Conservation (phyloP, 1,139 yeast genomes). For the Fermentozyma sake region DNA sequence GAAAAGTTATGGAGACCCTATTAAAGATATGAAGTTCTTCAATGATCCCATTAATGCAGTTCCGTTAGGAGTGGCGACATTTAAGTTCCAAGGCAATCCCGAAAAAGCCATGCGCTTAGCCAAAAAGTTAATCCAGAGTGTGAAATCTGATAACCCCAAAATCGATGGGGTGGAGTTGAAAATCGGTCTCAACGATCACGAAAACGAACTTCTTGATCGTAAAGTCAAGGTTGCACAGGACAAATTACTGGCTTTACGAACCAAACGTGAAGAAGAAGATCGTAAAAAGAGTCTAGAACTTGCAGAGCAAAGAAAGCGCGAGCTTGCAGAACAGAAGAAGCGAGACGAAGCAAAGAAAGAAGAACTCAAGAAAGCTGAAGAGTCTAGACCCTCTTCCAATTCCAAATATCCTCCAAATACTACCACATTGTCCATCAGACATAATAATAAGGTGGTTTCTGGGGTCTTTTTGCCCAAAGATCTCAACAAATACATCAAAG, state of each 20-base stretch:
- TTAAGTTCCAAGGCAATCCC: conserved; percentile 57
- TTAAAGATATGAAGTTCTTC: conserved; percentile 51
- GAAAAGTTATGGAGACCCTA: conserved; percentile 54
- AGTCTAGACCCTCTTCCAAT: conserved; percentile 2
- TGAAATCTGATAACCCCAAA: conserved; percentile 26
- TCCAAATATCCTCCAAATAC: conserved; percentile 25
- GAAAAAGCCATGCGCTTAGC: conserved; percentile 51
- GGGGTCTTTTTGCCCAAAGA: conserved; percentile 44
- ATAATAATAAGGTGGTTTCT: conserved; percentile 26
- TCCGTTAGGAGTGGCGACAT: conserved; percentile 69
- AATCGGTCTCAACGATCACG: conserved; percentile 36
- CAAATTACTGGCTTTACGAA: conserved; percentile 16
- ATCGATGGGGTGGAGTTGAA: conserved; percentile 38
- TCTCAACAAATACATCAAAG: conserved; percentile 43
- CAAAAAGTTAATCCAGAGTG: conserved; percentile 24
- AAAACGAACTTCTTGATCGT: conserved; percentile 24
- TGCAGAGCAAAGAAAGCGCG: conserved; percentile 21
- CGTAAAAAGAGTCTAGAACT: conserved; percentile 15
- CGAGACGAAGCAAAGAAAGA: conserved; percentile 6
- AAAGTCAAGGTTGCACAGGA: conserved; percentile 31
- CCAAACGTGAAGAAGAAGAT: conserved; percentile 24
- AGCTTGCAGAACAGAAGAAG: conserved; percentile 9
- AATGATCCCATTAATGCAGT: conserved; percentile 76
- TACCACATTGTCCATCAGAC: conserved; percentile 32
- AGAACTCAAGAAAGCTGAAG: conserved; percentile 5